Evolutionary conservation across 495 filamentous ascomycete species (phyloP).

Genomic region (Xylaria scruposa): DNA sequence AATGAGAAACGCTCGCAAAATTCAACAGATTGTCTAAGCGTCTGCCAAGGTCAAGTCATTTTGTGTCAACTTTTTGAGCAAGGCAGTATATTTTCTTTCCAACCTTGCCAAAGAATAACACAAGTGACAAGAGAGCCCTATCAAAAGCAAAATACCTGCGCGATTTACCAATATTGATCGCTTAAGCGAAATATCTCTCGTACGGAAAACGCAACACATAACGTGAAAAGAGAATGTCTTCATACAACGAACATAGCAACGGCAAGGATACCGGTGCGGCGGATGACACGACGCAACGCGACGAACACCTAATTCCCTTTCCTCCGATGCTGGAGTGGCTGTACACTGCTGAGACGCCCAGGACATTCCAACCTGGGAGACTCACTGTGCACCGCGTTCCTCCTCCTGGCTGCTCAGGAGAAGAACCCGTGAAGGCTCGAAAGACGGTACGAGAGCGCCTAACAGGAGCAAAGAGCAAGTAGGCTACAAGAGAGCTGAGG

Average conservation of each 20-base stretch:
- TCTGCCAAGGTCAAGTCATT: not conserved
- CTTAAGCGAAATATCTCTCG: not conserved
- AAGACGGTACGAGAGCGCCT: not conserved
- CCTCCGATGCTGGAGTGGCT: not conserved
- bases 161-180: not conserved
- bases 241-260: not conserved
- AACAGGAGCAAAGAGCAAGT: not conserved
- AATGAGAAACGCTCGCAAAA: not conserved
- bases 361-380: not conserved
- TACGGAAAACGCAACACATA: not conserved
- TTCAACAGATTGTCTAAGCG: not conserved
- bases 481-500: not conserved
- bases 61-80: not conserved
- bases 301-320: not conserved
- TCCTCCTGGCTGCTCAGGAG: conserved; percentile 1
- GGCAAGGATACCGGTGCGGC: not conserved
- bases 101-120: not conserved
- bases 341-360: not conserved
- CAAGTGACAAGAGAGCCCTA: not conserved
- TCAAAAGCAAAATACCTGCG: not conserved
- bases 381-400: conserved; percentile 11
- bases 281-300: not conserved
- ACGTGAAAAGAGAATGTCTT: not conserved
- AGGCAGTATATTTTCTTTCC: not conserved
- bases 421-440: not conserved